These are phyloP conservation scores for Paramecium sexaurelia DNA, from an alignment of 73 alveolate genomes.

Conservation along the genomic window DNA sequence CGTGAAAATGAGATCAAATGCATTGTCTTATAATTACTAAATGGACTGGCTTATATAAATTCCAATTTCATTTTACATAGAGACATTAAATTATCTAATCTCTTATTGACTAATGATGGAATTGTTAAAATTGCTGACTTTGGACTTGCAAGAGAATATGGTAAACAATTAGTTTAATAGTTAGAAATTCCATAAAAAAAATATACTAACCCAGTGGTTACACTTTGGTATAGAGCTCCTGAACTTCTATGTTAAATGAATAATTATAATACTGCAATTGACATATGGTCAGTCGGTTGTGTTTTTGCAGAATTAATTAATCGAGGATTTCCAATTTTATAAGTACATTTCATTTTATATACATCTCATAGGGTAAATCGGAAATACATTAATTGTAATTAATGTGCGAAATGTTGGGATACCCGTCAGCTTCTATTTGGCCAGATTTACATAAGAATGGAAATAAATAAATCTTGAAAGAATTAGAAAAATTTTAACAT, in stretches of 20 bases:
- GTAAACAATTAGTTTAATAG: neutral
- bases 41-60: conserved; percentile 78
- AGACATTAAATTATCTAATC: conserved; percentile 79
- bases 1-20: conserved; percentile 67
- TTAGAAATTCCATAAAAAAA: conserved; percentile 66
- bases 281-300: conserved; percentile 81
- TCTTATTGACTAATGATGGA: conserved; percentile 74
- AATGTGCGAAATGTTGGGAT: conserved; percentile 65
- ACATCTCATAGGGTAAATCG: conserved; percentile 45
- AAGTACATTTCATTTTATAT: neutral
- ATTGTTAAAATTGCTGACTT: conserved; percentile 88
- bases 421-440: conserved; percentile 60
- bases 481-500: conserved; percentile 56
- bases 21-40: conserved; percentile 67
- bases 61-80: conserved; percentile 76
- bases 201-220: conserved; percentile 83
- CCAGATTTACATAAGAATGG: conserved; percentile 56
- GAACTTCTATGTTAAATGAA: conserved; percentile 78
- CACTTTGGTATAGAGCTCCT: conserved; percentile 93
- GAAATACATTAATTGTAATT: conserved; percentile 57
- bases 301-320: conserved; percentile 68
- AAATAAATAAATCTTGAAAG: conserved; percentile 55
- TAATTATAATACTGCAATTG: conserved; percentile 75
- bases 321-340: conserved; percentile 60
- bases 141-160: conserved; percentile 84